Base-by-base conservation (phyloP, 257 asterid species). In the Salvia miltiorrhiza region DNA sequence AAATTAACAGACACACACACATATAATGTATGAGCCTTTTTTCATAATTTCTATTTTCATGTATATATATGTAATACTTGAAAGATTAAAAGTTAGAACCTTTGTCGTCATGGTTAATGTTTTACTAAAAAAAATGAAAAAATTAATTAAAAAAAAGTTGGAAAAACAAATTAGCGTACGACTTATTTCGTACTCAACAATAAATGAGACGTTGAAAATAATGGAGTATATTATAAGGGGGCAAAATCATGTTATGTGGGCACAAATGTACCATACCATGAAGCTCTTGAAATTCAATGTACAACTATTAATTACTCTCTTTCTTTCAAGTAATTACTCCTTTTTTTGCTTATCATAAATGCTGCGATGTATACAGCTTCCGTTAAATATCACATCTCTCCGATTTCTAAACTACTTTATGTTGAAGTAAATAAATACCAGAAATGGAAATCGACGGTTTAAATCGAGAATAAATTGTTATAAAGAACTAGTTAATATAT, bases 211-310 rank as follows among this genome's bases (percentile, higher is more conserved):
- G 41, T 52, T 12, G 39, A 72, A 63, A 43, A 30, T 30, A 2
- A 30, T 30, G 5, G 16, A 54, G 43, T 55, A 39, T 26, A 52
- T 16, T 16, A 0, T 6, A 72, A 62, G 76, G 58, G 23, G 53
- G 32, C 67, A 65, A 44, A 21, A 65, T 65, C 28, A 20, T 65
- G 59, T 54, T 44, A 63, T 19, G 66, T 73, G 72, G 77, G 73
- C 61, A 65, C 68, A 1, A 57, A 20, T 13, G 65, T 72, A 24
- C 65, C 57, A 17, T 39, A 17, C 24, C 14, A 45, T 5, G 9
- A 9, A 53, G 35, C 17, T 2, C 14, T 40, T 16, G 21, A 24
- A 3, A 50, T 62, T 41, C 53, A 65, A 49, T n/a, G n/a, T 32
- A 3, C 48, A 13, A 30, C 20, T 54, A 54, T 54, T 19, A 37